Conservation (phyloP, 352 stramenopile species). For the Phytophthora pini region DNA sequence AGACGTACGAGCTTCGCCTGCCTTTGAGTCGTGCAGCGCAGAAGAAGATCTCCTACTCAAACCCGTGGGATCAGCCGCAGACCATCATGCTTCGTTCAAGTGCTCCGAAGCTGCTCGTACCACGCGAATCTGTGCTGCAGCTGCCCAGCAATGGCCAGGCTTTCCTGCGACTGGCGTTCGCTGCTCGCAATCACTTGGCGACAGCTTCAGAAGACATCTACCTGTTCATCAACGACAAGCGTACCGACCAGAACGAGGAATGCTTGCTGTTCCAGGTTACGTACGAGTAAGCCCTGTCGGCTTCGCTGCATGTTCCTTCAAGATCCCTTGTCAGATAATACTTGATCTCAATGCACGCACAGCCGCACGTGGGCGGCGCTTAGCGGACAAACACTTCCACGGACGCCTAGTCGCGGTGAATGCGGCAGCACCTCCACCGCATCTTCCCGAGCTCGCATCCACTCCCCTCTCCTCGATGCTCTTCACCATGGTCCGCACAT, state of each 20-base stretch:
- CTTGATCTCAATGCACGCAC: conserved; percentile 2
- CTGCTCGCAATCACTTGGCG: conserved; percentile 17
- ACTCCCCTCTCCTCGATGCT: neutral
- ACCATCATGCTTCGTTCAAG: conserved; percentile 88
- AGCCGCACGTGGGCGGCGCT: too few species aligned
- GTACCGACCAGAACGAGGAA: conserved; percentile 93
- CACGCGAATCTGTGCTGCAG: conserved; percentile 71
- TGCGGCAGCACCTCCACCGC: neutral
- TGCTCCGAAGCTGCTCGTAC: conserved; percentile 68
- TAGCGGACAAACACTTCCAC: too few species aligned
- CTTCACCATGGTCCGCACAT: neutral
- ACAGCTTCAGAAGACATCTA: conserved; percentile 63
- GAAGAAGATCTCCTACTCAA: conserved; percentile 95
- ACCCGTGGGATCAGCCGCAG: conserved; percentile 91
- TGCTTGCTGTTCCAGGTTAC: conserved; percentile 90
- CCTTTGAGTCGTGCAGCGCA: conserved; percentile 61
- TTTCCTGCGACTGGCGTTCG: conserved; percentile 66
- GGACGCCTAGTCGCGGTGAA: too few species aligned
- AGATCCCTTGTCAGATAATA: neutral
- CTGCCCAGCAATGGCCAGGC: conserved; percentile 54
- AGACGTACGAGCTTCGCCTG: conserved; percentile 92
- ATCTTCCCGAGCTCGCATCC: neutral
- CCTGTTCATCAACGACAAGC: conserved; percentile 93
- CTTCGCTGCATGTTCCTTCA: conserved; percentile 11
- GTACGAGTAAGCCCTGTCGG: conserved; percentile 46